These are phyloP conservation scores for Lodderomyces margitis DNA, from an alignment of 1,139 yeast species.

Conservation along the genomic window DNA sequence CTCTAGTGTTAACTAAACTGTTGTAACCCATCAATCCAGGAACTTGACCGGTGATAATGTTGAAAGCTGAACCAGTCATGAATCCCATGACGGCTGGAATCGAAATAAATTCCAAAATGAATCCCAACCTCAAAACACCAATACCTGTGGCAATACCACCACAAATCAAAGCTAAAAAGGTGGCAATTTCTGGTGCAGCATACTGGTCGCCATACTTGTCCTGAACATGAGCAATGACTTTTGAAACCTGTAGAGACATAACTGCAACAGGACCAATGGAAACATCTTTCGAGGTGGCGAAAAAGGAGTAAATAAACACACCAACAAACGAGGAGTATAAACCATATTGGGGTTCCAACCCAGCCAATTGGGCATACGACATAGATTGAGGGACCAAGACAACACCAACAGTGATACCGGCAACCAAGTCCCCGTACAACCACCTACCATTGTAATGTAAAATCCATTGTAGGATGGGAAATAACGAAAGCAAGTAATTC, in stretches of 20 bases:
- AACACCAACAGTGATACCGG: constrained; percentile 91
- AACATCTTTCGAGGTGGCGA: constrained; percentile 94
- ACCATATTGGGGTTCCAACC: constrained; percentile 79
- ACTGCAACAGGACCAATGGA: constrained; percentile 98
- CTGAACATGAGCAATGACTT: constrained; percentile 67
- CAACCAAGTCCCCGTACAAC: constrained; percentile 81
- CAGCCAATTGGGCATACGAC: constrained; percentile 91
- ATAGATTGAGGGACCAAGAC: constrained; percentile 93
- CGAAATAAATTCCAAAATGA: constrained; percentile 84
- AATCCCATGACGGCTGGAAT: constrained; percentile 93
- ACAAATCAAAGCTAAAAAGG: constrained; percentile 74
- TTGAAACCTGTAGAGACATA: constrained; percentile 84
- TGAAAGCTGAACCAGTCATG: constrained; percentile 92
- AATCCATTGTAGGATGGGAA: constrained; percentile 82
- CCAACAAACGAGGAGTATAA: constrained; percentile 91
- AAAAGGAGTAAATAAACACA: constrained; percentile 81
- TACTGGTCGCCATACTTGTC: constrained; percentile 35
- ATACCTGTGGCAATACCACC: constrained; percentile 82
- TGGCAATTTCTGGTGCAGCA: constrained; percentile 70
- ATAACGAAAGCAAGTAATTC: constrained; percentile 58
- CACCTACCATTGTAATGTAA: constrained; percentile 77
- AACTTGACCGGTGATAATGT: constrained; percentile 78
- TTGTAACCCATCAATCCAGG: constrained; percentile 83
- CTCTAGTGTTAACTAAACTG: constrained; percentile 67
- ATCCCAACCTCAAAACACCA: constrained; percentile 82